Base-by-base conservation (phyloP, 768 basidiomycete genomes). In the Saitozyma sp. region DNA sequence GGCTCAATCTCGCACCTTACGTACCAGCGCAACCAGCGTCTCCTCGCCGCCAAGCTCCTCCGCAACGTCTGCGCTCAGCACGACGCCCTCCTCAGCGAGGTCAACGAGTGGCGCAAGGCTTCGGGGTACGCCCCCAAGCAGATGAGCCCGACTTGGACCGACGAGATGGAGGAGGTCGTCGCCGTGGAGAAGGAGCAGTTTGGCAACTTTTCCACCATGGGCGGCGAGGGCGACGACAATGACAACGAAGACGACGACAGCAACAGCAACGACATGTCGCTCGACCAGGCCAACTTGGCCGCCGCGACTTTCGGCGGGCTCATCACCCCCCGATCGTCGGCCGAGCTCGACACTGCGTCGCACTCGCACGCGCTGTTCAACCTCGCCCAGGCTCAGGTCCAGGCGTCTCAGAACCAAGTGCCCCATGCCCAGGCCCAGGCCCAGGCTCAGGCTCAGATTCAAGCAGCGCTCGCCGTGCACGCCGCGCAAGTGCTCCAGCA, bases 21-120 rank as follows among this genome's bases (percentile, higher is more conserved):
- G 73, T 85, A 88, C 19, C 89, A 90, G 46, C 86, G 91, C 54
- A 85, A 90, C 49, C 89, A 92, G 74, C 87, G 91, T 54, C 81
- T 88, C 17, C 83, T 92, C 65, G 91, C 92, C 14, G 85, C 90
- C 9, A 86, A 88, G 65, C 90, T 94, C 77, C 84, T 96, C 41
- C 88, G 92, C 54, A 76, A 85, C 55, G 79, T 94, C 73, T 90
- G 89, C 74, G 80, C 83, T 69, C 92, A 97, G 81, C 83, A 90
- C 19, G 91, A 95, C 79, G 88, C 88, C 8, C 87, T 97, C 64
- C 86, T 93, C 55, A 85, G 87, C 53, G 92, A 99, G 78, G 83
- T 97, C 71, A 96, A 97, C 81, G 90, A 93, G 65, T 96, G 93
- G 90, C 88, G 92, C n/a, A 66, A 65, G 49, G 61, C 86, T 86